Conservation (phyloP, 371 early-diverging fungal species). For the Funneliformis caledonium region DNA sequence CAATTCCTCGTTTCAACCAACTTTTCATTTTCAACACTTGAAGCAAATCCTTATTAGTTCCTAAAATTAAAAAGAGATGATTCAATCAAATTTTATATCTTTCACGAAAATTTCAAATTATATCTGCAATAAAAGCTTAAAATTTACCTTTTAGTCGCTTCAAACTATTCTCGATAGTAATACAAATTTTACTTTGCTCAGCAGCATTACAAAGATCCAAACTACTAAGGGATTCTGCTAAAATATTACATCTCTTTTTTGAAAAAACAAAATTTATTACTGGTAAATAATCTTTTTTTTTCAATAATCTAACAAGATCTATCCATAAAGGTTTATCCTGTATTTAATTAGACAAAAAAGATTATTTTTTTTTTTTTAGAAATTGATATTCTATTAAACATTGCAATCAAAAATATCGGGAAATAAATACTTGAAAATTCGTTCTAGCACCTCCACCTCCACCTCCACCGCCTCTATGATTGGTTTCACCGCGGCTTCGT, state of each 20-base stretch:
- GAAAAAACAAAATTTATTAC: constrained; percentile 98
- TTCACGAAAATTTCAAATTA: neutral
- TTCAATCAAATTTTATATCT: constrained; percentile 7
- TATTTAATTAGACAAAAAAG: constrained; percentile 8
- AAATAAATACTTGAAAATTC: constrained; percentile 38
- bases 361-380: neutral
- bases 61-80: constrained; percentile 27
- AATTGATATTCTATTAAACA: neutral
- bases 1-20: constrained; percentile 91
- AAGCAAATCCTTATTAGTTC: constrained; percentile 81
- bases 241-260: constrained; percentile 96
- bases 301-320: constrained; percentile 77
- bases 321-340: constrained; percentile 83
- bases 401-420: neutral
- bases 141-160: constrained; percentile 71
- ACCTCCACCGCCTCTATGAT: constrained; percentile 48
- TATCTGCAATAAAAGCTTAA: neutral
- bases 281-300: constrained; percentile 83
- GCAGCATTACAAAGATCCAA: constrained; percentile 75
- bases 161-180: constrained; percentile 82
- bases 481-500: constrained; percentile 53
- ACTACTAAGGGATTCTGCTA: constrained; percentile 80
- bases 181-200: constrained; percentile 88
- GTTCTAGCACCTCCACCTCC: constrained; percentile 26
- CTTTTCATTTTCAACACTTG: constrained; percentile 90